phyloP scores from a whole-genome alignment of 768 basidiomycete species.

The Gelatoporia subvermispora region DNA sequence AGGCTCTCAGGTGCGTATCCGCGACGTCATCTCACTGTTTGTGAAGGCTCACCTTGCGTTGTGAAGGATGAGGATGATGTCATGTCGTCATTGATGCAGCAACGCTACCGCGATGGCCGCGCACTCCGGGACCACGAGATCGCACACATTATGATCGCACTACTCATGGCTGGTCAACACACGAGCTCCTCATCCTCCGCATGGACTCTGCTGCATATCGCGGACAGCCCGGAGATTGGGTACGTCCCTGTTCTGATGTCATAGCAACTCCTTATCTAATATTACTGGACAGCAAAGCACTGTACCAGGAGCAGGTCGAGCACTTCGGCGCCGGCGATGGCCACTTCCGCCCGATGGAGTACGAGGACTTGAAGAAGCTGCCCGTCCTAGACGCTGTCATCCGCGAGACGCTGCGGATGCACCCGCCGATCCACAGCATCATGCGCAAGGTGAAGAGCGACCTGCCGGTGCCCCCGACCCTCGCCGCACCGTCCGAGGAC shows the following conservation, averaged over 20 bases:
- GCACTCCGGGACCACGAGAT: constrained; percentile 83
- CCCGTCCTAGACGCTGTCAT: constrained; percentile 86
- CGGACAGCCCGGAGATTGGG: constrained; percentile 68
- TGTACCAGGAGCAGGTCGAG: constrained; percentile 88
- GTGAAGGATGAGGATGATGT: constrained; percentile 79
- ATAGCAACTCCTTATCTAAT: constrained; percentile 2
- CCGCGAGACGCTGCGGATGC: constrained; percentile 88
- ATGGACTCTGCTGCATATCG: constrained; percentile 88
- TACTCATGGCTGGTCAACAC: constrained; percentile 99
- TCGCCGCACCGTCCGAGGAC: constrained; percentile 74
- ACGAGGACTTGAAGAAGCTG: constrained; percentile 79
- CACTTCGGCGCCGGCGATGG: constrained; percentile 78
- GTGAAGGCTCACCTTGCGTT: constrained; percentile 3
- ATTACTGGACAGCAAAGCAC: constrained; percentile 49
- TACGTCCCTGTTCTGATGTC: constrained; percentile 33
- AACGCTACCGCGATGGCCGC: constrained; percentile 79
- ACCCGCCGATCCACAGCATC: constrained; percentile 95
- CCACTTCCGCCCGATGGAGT: constrained; percentile 71
- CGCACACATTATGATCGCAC: constrained; percentile 97
- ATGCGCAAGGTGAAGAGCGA: constrained; percentile 89
- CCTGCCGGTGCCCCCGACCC: constrained; percentile 74
- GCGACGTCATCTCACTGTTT: background rate
- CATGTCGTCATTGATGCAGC: constrained; percentile 81
- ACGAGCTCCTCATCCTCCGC: constrained; percentile 90
- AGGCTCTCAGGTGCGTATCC: constrained; percentile 34